Evolutionary conservation across 305 asterid species (phyloP).

Genomic region (Coffea humblotiana): DNA sequence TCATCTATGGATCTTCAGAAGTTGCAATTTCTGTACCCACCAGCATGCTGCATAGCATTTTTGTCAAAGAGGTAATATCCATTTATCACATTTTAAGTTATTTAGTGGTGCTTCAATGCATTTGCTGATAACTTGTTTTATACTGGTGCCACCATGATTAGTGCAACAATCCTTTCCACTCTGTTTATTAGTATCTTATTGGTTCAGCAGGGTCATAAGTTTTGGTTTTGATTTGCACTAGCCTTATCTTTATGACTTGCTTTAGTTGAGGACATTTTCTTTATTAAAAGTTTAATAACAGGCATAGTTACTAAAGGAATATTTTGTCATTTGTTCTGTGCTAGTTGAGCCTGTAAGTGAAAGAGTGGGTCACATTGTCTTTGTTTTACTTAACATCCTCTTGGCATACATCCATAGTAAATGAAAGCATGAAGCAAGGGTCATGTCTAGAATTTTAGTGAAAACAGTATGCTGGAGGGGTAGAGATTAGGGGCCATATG

Average conservation of each 20-base stretch:
- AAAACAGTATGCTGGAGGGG: neutral
- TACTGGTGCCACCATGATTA: neutral
- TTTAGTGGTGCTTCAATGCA: neutral
- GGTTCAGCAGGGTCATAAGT: neutral
- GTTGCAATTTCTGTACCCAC: slow-evolving; percentile 31
- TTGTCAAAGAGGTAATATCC: slow-evolving; percentile 62
- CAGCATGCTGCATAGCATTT: slow-evolving; percentile 43
- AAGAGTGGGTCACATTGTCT: too few species aligned
- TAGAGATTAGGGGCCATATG: neutral
- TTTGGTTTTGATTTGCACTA: neutral
- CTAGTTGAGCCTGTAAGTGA: too few species aligned
- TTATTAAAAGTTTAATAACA: too few species aligned
- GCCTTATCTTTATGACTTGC: too few species aligned
- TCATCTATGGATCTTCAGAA: slow-evolving; percentile 27
- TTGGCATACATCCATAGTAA: neutral
- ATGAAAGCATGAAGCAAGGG: neutral
- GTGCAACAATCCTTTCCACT: neutral
- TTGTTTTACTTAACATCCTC: too few species aligned
- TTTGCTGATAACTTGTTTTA: neutral
- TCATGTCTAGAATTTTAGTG: neutral
- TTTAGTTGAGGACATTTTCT: too few species aligned
- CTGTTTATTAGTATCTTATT: neutral
- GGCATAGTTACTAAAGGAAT: too few species aligned
- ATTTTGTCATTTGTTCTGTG: neutral
- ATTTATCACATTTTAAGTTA: neutral